Percentiles rank a stretch among this genome's conserved stretches.
Evolutionary conservation across 2,329 filamentous ascomycete species (phyloP).

Genomic region (Tolypocladium ovalisporum): DNA sequence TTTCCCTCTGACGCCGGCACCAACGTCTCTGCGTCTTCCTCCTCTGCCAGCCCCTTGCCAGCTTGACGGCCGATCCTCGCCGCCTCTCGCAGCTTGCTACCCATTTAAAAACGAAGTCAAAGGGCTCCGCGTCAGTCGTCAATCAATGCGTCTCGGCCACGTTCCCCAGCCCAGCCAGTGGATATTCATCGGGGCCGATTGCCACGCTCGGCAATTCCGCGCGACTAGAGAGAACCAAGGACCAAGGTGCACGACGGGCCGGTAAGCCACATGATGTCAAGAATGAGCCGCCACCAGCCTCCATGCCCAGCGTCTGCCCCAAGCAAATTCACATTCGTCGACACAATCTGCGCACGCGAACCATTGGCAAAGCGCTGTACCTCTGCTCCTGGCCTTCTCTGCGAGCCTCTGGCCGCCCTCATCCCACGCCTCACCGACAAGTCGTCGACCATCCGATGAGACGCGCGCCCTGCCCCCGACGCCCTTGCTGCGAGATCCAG

Average conservation of each 20-base stretch:
- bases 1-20: too few relatives aligned
- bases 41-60: not conserved
- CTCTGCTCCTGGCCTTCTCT: not conserved
- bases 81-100: not conserved
- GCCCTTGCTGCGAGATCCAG: conserved; percentile 1
- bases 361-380: not conserved
- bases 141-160: not conserved
- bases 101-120: too few relatives aligned
- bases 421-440: not conserved
- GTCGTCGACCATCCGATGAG: conserved; percentile 2
- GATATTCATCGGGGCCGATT: not conserved
- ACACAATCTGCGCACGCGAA: not conserved
- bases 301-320: not conserved
- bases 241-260: not conserved
- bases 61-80: not conserved
- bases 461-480: conserved; percentile 1
- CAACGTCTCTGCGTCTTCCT: not conserved
- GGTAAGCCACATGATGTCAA: not conserved
- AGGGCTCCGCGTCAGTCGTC: too few relatives aligned
- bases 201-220: not conserved
- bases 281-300: not conserved
- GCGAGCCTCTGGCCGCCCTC: too few relatives aligned
- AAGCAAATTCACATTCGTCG: not conserved
- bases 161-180: not conserved
- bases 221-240: not conserved